These are phyloP conservation scores for Zelonia costaricensis DNA, from an alignment of 208 protist species.

Conservation along the genomic window DNA sequence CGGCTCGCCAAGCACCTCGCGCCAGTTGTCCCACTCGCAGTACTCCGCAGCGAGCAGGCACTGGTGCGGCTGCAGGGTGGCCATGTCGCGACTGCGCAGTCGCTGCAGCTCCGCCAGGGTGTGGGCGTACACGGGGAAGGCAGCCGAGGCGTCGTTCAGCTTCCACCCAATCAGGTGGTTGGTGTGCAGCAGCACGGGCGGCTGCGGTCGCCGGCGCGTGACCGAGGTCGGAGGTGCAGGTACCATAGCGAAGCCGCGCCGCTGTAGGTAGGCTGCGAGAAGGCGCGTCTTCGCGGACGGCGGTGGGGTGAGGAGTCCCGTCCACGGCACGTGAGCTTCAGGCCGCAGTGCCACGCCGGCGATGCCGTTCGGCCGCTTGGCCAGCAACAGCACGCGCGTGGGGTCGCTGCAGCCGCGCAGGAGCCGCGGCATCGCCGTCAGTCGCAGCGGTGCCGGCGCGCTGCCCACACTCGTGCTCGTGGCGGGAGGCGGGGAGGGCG, in stretches of 20 bases:
- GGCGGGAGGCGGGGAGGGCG: constrained; percentile 1
- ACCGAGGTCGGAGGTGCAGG: background rate
- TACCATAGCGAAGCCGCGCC: constrained; percentile 26
- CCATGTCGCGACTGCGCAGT: constrained; percentile 28
- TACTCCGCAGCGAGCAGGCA: constrained; percentile 46
- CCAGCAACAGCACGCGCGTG: constrained; percentile 33
- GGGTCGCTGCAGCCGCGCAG: constrained; percentile 1
- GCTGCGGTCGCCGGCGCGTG: constrained; percentile 1
- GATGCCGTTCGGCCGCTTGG: constrained; percentile 30
- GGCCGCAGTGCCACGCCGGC: constrained; percentile 34
- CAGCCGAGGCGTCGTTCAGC: constrained; percentile 30
- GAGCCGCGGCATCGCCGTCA: constrained; percentile 17
- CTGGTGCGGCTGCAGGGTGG: constrained; percentile 46
- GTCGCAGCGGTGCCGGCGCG: too few relatives aligned
- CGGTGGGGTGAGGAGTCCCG: background rate
- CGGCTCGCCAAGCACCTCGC: constrained; percentile 63
- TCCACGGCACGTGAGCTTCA: constrained; percentile 10
- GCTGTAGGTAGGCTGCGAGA: constrained; percentile 28
- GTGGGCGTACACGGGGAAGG: constrained; percentile 71
- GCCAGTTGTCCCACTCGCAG: constrained; percentile 85
- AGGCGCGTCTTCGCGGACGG: constrained; percentile 17
- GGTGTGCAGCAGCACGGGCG: constrained; percentile 59
- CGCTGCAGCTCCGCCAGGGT: constrained; percentile 49
- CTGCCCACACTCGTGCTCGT: too few relatives aligned
- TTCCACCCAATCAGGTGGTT: constrained; percentile 76